Conservation (phyloP, 2,329 filamentous ascomycete genomes). For the Alternaria gansuensis region DNA sequence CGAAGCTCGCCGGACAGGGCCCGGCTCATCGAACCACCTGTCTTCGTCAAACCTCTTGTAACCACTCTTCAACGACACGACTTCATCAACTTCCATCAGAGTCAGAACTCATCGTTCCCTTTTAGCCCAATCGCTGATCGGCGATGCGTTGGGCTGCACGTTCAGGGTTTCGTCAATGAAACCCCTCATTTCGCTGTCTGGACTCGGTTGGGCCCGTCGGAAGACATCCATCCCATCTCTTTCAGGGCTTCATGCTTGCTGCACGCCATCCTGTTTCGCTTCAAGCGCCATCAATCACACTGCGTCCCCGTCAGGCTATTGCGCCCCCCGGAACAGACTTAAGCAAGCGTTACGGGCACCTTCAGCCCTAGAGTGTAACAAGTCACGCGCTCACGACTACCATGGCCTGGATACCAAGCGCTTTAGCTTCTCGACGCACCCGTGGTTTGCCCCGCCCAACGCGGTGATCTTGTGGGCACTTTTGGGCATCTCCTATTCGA, state of each 20-base stretch:
- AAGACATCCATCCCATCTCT: slow-evolving; percentile 31
- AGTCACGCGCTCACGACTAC: slow-evolving; percentile 46
- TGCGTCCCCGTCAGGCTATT: slow-evolving; percentile 37
- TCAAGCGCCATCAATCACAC: slow-evolving; percentile 42
- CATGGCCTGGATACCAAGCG: slow-evolving; percentile 36
- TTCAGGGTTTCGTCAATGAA: slow-evolving; percentile 31
- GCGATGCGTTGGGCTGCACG: slow-evolving; percentile 26
- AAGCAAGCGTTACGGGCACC: slow-evolving; percentile 28
- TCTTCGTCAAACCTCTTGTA: slow-evolving; percentile 40
- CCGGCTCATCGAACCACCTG: slow-evolving; percentile 44
- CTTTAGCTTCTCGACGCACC: slow-evolving; percentile 31
- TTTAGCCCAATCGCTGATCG: slow-evolving; percentile 33
- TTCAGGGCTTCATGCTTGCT: slow-evolving; percentile 43
- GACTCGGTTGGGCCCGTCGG: slow-evolving; percentile 41
- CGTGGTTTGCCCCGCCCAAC: slow-evolving; percentile 21
- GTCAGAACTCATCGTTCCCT: slow-evolving; percentile 20
- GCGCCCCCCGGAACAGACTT: slow-evolving; percentile 30
- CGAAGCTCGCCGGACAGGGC: slow-evolving; percentile 42
- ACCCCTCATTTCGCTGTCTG: slow-evolving; percentile 41
- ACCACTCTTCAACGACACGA: slow-evolving; percentile 38
- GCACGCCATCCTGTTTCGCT: slow-evolving; percentile 51
- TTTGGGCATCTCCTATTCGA: slow-evolving; percentile 35
- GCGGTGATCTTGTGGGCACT: slow-evolving; percentile 31
- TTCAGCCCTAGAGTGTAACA: slow-evolving; percentile 32
- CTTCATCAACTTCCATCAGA: slow-evolving; percentile 34